Evolutionary conservation across 2,329 filamentous ascomycete genomes (phyloP).

Genomic region (Mycosphaerella sp.): DNA sequence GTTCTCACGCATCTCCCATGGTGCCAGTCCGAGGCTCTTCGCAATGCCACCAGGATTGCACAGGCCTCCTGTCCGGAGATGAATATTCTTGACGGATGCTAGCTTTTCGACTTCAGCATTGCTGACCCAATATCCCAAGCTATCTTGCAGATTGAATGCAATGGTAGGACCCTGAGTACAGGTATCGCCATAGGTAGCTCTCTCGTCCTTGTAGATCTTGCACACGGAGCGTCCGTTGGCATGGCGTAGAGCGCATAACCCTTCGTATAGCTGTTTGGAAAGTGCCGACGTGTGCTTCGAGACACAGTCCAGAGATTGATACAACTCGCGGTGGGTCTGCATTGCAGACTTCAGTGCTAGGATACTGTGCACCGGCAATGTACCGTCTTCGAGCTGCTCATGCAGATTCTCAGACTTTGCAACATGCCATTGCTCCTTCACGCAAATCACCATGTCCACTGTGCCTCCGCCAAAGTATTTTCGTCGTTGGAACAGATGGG

Average conservation of each 20-base stretch:
- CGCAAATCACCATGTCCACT: constrained; percentile 72
- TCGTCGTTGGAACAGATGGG: constrained; percentile 55
- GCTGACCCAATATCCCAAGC: constrained; percentile 66
- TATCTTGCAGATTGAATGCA: constrained; percentile 73
- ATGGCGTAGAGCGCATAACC: constrained; percentile 59
- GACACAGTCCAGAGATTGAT: constrained; percentile 59
- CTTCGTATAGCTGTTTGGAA: constrained; percentile 52
- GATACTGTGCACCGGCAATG: constrained; percentile 83
- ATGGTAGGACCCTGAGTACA: constrained; percentile 64
- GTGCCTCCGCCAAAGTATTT: constrained; percentile 92
- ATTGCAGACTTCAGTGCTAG: constrained; percentile 73
- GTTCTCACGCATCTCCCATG: constrained; percentile 77
- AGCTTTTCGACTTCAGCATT: constrained; percentile 84
- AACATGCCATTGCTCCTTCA: constrained; percentile 77
- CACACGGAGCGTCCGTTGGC: constrained; percentile 62
- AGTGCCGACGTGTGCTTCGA: constrained; percentile 66
- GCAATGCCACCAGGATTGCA: constrained; percentile 90
- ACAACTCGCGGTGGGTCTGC: constrained; percentile 61
- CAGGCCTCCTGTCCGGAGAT: constrained; percentile 79
- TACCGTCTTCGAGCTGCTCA: constrained; percentile 83
- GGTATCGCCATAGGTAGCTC: constrained; percentile 15
- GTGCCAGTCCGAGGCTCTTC: constrained; percentile 61
- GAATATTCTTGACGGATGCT: constrained; percentile 68
- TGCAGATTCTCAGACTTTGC: constrained; percentile 66
- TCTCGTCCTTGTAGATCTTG: constrained; percentile 50